These are phyloP conservation scores for Termitomyces sp. DNA, from an alignment of 768 basidiomycete genomes.

Conservation along the genomic window DNA sequence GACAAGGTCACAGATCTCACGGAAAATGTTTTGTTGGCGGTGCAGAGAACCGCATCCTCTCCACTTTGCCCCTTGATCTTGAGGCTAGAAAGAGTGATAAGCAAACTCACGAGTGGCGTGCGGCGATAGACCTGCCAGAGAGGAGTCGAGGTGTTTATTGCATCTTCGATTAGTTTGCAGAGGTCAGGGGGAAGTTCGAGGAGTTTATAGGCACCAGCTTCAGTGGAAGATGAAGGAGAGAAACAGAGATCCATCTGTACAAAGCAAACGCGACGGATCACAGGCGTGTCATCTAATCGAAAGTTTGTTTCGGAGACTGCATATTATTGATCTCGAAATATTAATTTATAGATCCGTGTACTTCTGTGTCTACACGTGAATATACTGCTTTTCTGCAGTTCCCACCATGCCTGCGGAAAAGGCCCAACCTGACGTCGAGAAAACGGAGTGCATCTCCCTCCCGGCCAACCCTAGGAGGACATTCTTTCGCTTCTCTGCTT, in stretches of 20 bases:
- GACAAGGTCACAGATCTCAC: constrained; percentile 86
- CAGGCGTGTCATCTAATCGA: no score
- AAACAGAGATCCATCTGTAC: constrained; percentile 44
- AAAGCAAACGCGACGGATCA: neutral
- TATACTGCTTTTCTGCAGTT: neutral
- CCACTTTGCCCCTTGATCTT: constrained; percentile 75
- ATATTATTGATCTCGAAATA: neutral
- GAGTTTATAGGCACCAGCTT: constrained; percentile 57
- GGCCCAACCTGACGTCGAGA: constrained; percentile 5
- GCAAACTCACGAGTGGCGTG: constrained; percentile 5
- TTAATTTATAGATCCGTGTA: no score
- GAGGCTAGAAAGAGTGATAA: constrained; percentile 36
- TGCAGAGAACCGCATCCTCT: constrained; percentile 92
- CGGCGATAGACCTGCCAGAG: constrained; percentile 21
- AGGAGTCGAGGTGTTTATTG: constrained; percentile 26
- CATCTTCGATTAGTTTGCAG: constrained; percentile 52
- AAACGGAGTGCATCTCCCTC: constrained; percentile 8
- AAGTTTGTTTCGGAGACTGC: neutral
- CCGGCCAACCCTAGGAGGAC: constrained; percentile 1
- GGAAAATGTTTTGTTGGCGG: constrained; percentile 69
- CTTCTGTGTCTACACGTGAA: neutral
- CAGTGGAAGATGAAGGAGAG: constrained; percentile 39
- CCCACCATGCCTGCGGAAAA: constrained; percentile 13
- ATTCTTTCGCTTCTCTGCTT: constrained; percentile 8
- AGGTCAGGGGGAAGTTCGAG: constrained; percentile 73